These are phyloP conservation scores for Stephanodiscus triporus DNA, from an alignment of 108 stramenopile species.

Conservation along the genomic window DNA sequence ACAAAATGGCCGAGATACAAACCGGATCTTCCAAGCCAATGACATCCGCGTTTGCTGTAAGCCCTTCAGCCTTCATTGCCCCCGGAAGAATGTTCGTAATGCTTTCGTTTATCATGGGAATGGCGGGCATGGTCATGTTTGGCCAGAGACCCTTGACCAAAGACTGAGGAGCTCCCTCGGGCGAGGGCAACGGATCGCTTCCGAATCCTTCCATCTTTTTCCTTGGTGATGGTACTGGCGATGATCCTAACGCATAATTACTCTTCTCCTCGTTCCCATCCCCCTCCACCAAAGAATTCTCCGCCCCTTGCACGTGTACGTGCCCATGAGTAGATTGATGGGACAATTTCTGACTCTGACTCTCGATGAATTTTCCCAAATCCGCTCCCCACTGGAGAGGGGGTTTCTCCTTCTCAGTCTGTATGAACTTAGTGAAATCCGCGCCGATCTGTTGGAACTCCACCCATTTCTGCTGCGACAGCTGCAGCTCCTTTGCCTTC, in stretches of 20 bases:
- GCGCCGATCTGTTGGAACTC: slow-evolving; percentile 33
- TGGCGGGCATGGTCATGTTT: slow-evolving; percentile 12
- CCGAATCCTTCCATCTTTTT: slow-evolving; percentile 52
- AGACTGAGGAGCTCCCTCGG: not conserved
- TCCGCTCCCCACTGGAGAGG: slow-evolving; percentile 42
- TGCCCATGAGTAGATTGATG: not conserved
- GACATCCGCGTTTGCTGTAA: not conserved
- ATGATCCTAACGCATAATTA: not conserved
- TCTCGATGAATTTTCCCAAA: slow-evolving; percentile 49
- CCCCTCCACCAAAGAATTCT: not conserved
- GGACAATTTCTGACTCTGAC: slow-evolving; percentile 21
- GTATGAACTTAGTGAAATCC: slow-evolving; percentile 44
- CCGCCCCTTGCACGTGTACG: not conserved
- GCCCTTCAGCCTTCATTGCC: not conserved
- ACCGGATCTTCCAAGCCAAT: slow-evolving; percentile 18
- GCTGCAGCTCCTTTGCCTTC: slow-evolving; percentile 9
- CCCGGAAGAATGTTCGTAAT: slow-evolving; percentile 7
- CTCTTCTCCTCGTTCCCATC: slow-evolving; percentile 8
- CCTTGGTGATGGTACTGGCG: slow-evolving; percentile 1
- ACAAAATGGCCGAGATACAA: slow-evolving; percentile 34
- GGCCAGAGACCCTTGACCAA: slow-evolving; percentile 10
- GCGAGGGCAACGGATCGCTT: slow-evolving; percentile 19
- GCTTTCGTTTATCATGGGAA: slow-evolving; percentile 18
- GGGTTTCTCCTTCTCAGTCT: slow-evolving; percentile 37
- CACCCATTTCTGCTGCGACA: slow-evolving; percentile 8